Conservation (phyloP, 2,329 filamentous ascomycete species). For the Botryotinia convoluta region DNA sequence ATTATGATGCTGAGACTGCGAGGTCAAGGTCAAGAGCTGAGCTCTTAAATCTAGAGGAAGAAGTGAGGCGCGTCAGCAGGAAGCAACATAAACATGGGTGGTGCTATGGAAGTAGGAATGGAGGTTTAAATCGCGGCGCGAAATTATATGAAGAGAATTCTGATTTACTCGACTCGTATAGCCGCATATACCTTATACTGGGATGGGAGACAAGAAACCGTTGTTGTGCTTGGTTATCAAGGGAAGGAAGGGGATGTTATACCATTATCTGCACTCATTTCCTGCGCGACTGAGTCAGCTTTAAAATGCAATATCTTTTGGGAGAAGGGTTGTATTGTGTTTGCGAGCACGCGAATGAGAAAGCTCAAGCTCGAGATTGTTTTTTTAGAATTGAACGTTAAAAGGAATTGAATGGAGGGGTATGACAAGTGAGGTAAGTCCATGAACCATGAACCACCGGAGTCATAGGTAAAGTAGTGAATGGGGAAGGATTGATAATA, state of each 20-base stretch:
- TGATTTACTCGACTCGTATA: conserved; percentile 22
- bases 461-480: conserved; percentile 4
- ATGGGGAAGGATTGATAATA: conserved; percentile 7
- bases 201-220: conserved; percentile 10
- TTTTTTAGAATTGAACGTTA: conserved; percentile 8
- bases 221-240: conserved; percentile 14
- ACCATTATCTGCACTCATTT: conserved; percentile 37
- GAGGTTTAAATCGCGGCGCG: background rate
- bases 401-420: conserved; percentile 20
- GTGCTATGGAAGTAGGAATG: background rate
- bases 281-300: conserved; percentile 36
- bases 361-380: background rate
- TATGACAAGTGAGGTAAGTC: conserved; percentile 18
- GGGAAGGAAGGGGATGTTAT: conserved; percentile 15
- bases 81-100: conserved; percentile 21
- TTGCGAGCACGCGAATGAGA: background rate
- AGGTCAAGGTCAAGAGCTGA: conserved; percentile 37
- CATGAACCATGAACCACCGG: background rate
- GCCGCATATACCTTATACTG: conserved; percentile 16
- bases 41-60: conserved; percentile 38
- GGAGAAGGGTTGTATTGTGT: conserved; percentile 2
- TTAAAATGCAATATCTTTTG: conserved; percentile 5
- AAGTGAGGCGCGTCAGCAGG: conserved; percentile 37
- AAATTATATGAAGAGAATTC: background rate
- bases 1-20: conserved; percentile 23